Percentiles rank a stretch among this genome's conserved stretches.
phyloP scores from a whole-genome alignment of 106 monocot genomes.

The Cymbidium sinense region DNA sequence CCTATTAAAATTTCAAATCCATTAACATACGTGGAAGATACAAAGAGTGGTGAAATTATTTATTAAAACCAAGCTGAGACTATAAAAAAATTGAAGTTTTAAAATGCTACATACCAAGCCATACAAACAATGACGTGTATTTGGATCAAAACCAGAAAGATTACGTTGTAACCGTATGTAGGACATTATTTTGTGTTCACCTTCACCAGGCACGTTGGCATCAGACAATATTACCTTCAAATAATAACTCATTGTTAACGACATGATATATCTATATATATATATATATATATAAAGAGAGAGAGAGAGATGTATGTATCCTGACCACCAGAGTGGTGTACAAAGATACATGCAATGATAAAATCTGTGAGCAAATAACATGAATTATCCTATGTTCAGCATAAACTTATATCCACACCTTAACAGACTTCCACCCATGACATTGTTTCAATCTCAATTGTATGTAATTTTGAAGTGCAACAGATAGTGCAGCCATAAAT shows the following conservation, averaged over 20 bases:
- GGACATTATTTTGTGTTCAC: constrained; percentile 98
- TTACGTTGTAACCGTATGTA: constrained; percentile 88
- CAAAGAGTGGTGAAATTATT: neutral
- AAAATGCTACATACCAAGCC: constrained; percentile 64
- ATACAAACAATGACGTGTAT: constrained; percentile 88
- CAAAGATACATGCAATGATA: constrained; percentile 59
- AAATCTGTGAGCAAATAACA: constrained; percentile 26
- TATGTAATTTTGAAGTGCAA: constrained; percentile 86
- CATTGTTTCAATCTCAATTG: constrained; percentile 54
- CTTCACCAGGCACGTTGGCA: constrained; percentile 97
- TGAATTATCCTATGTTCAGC: constrained; percentile 18
- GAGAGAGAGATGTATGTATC: constrained; percentile 21
- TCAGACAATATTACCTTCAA: constrained; percentile 98
- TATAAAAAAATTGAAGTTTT: neutral
- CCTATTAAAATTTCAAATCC: constrained; percentile 32
- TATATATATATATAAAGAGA: constrained; percentile 47
- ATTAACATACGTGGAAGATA: neutral
- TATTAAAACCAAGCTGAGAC: neutral
- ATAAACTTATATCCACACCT: constrained; percentile 49
- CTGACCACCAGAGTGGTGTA: constrained; percentile 43
- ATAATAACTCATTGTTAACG: constrained; percentile 53
- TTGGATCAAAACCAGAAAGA: constrained; percentile 84
- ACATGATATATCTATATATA: constrained; percentile 73
- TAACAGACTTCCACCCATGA: constrained; percentile 67
- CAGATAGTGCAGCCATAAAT: constrained; percentile 81